Percentiles rank a stretch among this genome's conserved stretches.
Evolutionary conservation across 2,329 filamentous ascomycete species (phyloP).

Genomic region (Stachybotrys echinatus): DNA sequence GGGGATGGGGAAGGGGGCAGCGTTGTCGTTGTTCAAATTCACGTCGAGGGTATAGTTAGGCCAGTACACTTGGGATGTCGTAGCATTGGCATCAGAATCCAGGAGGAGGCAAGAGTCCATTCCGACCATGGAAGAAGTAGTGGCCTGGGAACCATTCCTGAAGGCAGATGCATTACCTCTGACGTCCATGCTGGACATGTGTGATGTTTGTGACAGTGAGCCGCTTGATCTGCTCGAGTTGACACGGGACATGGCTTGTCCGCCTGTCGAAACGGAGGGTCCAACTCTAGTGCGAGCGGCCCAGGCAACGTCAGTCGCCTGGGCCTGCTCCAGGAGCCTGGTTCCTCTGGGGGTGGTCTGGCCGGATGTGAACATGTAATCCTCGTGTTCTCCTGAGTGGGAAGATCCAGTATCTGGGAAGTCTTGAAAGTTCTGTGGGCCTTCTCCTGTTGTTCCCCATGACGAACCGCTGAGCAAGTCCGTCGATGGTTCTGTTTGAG

Average conservation of each 20-base stretch:
- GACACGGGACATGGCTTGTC: constrained; percentile 33
- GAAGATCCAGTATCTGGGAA: constrained; percentile 45
- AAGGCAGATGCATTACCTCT: constrained; percentile 43
- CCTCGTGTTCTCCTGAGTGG: constrained; percentile 48
- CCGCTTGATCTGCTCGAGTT: constrained; percentile 31
- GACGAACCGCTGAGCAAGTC: constrained; percentile 49
- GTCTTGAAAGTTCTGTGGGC: constrained; percentile 54
- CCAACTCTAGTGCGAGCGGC: constrained; percentile 26
- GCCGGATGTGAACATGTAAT: constrained; percentile 49
- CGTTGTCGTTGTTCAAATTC: constrained; percentile 34
- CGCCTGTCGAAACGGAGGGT: constrained; percentile 22
- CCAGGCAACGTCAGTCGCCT: constrained; percentile 46
- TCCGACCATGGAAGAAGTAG: constrained; percentile 34
- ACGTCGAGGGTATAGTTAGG: constrained; percentile 39
- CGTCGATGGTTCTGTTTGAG: constrained; percentile 54
- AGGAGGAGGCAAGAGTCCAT: constrained; percentile 47
- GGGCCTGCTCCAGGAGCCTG: constrained; percentile 35
- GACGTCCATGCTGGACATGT: constrained; percentile 47
- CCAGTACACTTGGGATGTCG: constrained; percentile 47
- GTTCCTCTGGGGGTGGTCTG: constrained; percentile 48
- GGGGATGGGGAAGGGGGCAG: constrained; percentile 36
- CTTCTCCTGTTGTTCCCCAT: constrained; percentile 54
- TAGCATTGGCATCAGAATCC: constrained; percentile 41
- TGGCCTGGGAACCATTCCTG: constrained; percentile 32
- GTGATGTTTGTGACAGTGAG: constrained; percentile 44